Conservation (phyloP, 148 eudicot genomes). For the Rhododendron ovatum region DNA sequence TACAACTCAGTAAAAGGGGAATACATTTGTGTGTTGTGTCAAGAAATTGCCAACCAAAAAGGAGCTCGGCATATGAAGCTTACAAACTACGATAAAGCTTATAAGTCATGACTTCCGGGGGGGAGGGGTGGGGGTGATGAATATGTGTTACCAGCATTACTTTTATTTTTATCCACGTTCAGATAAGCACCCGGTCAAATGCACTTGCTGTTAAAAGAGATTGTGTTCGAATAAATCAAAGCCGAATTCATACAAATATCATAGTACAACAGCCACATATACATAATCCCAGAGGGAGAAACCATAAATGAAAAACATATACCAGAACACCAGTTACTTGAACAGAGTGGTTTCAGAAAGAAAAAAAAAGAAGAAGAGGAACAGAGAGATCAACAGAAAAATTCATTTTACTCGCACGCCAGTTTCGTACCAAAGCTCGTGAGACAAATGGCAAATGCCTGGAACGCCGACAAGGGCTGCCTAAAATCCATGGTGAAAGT, state of each 20-base stretch:
- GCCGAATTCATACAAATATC: neutral
- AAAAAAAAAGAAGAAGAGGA: neutral
- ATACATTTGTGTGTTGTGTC: too few relatives aligned
- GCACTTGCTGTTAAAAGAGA: neutral
- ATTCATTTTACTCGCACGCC: slow-evolving; percentile 34
- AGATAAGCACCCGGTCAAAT: neutral
- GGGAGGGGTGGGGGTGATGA: neutral
- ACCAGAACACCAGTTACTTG: neutral
- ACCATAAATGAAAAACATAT: neutral
- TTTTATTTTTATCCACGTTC: neutral
- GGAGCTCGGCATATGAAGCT: too few relatives aligned
- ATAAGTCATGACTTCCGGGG: neutral
- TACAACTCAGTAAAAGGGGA: too few relatives aligned
- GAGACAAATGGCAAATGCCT: slow-evolving; percentile 93
- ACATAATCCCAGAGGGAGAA: neutral
- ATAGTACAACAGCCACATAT: too few relatives aligned
- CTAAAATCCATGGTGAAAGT: slow-evolving; percentile 92
- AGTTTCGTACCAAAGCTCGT: slow-evolving; percentile 96
- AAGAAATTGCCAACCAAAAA: too few relatives aligned
- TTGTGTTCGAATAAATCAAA: neutral
- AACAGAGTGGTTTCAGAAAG: neutral
- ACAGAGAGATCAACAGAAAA: neutral
- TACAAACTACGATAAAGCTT: neutral
- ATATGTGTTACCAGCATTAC: neutral
- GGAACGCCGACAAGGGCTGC: slow-evolving; percentile 89